Base-by-base conservation (phyloP, 2,329 filamentous ascomycete species). In the Aspergillus aculeatinus region DNA sequence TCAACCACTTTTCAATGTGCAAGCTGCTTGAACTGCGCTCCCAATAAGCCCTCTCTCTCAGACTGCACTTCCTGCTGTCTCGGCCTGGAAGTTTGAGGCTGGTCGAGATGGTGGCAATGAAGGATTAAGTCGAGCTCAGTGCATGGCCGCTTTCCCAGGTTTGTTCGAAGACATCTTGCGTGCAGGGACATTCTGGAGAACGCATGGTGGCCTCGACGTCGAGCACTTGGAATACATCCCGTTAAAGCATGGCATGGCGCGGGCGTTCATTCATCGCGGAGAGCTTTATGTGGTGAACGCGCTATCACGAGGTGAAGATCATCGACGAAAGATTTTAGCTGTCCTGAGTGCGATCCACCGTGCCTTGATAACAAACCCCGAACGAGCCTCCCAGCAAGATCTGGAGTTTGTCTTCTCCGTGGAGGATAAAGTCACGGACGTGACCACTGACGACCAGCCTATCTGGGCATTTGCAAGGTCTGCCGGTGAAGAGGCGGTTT, bases 331-430 rank as follows among this genome's bases (percentile, higher is more conserved):
- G 58, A 74, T 75, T 27, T 47, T 77, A 10, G 79, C 77, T 3
- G 77, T 76, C 4, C 70, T 82, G 42, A 77, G 80, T 60, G 74
- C 79, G n/a, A 76, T 83, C 29, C 76, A 83, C 61, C 79, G 81
- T 50, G 80, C 81, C 60, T 75, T 83, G 56, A 70, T 76, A 59
- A 73, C 74, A 14, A 74, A 77, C 42, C 69, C 72, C 31, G 67
- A 72, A 23, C 69, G 68, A 14, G 61, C 55, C 19, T 65, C 64
- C 1, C 68, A 77, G n/a, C 77, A 74, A 9, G 76, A 81, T 56
- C 75, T 81, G 44, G 80, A 82, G 60, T 82, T 82, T 60, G 73
- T 79, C 14, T 79, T 82, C 61, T 76, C 74, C 1, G 68, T 76
- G 19, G 75, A 77, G 59, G 75, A 77, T 55, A 77, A 76, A 54